Evolutionary conservation across 345 rosid genomes (phyloP), one percentile per base, ranked within the genome.

Genomic region (Eucalyptus albens): DNA sequence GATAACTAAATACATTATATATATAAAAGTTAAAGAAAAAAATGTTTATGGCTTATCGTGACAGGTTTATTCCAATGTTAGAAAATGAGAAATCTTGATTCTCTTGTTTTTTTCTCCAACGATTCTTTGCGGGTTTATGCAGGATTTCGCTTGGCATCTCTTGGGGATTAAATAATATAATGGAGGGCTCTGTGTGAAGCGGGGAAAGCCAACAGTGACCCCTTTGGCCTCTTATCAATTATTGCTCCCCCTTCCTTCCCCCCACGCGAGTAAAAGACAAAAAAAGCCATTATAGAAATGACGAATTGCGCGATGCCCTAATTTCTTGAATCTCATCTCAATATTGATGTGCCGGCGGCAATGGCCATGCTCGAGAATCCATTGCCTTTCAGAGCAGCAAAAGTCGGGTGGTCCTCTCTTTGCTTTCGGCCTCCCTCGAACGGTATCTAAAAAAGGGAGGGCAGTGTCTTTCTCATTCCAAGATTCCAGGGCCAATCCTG

Each of bases 1-100:
- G 4, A 56, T 2, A 56, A 55, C 26, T 55, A 19, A 21, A 19
- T 9, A 10, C 11, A 55, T 55, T 1, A 55, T 21, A 55, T 21
- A 55, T 51, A 15, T 45, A 6, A 6, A 49, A 50, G 1, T 50
- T 50, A 15, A 50, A 50, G 53, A 15, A 55, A 55, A 8, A 55
- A 55, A 22, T 55, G 11, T 9, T 55, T 21, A 55, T 22, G 5
- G 27, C 13, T 4, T 0, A 56, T 56, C 0, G 1, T 24, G 27
- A 24, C 12, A 9, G 27, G 62, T 56, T 5, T 56, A 56, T 60
- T 60, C 4, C 8, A 5, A 27, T 11, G n/a, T 27, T 27, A 26
- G 7, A 27, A 13, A 60, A 60, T 11, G 33, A 27, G 69, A 12
- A 60, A 60, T 60, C 31, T 27, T 13, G 69, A 60, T 60, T 56